These are phyloP conservation scores for Aspergillus glaucus DNA, from an alignment of 2,329 filamentous ascomycete species.

Conservation along the genomic window DNA sequence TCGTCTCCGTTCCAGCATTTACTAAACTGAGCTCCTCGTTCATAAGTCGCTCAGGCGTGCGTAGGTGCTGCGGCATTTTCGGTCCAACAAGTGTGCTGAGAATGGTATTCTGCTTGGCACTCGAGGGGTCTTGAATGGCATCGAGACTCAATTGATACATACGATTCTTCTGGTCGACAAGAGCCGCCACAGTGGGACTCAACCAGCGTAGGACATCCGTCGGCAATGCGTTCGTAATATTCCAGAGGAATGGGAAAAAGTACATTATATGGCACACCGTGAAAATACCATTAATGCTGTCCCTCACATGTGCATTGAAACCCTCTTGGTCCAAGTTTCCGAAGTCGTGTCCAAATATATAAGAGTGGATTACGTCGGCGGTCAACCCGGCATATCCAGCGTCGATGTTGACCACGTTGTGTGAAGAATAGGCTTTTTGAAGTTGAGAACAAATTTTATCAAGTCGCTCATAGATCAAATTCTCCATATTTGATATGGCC, in stretches of 20 bases:
- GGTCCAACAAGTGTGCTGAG: conserved; percentile 11
- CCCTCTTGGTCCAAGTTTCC: conserved; percentile 26
- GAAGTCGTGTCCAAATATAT: conserved; percentile 28
- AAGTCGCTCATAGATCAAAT: conserved; percentile 9
- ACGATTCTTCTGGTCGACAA: conserved; percentile 11
- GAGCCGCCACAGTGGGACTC: conserved; percentile 8
- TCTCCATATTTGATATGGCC: conserved; percentile 8
- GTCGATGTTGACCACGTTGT: conserved; percentile 15
- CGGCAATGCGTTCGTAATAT: conserved; percentile 12
- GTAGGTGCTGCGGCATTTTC: conserved; percentile 13
- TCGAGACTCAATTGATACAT: conserved; percentile 4
- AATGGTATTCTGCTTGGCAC: conserved; percentile 3
- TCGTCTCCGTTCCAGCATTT: conserved; percentile 37
- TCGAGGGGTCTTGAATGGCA: conserved; percentile 4
- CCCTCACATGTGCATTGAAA: conserved; percentile 15
- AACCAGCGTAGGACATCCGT: conserved; percentile 6
- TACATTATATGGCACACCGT: conserved; percentile 10
- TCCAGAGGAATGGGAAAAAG: conserved; percentile 18
- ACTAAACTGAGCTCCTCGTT: conserved; percentile 36
- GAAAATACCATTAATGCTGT: conserved; percentile 15
- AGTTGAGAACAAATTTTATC: conserved; percentile 11
- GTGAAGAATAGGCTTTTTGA: conserved; percentile 3
- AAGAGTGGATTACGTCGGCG: conserved; percentile 32
- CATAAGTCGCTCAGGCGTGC: conserved; percentile 21
- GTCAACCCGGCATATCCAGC: conserved; percentile 22